Evolutionary conservation across 2,329 filamentous ascomycete species (phyloP).

Genomic region (Hortaea werneckii): DNA sequence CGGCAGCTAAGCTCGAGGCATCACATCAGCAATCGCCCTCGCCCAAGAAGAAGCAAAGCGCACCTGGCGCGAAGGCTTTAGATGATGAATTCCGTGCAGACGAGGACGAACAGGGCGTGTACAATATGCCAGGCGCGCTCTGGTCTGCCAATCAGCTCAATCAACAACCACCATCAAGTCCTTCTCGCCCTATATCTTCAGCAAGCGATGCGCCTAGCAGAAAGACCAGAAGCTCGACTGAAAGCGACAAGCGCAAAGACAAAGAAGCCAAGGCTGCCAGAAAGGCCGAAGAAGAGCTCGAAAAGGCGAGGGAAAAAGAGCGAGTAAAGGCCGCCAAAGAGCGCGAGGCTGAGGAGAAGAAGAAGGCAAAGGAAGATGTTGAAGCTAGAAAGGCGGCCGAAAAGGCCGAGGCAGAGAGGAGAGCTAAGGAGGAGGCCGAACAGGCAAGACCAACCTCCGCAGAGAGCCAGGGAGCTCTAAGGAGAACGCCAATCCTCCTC

Average conservation of each 20-base stretch:
- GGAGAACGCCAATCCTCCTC: slow-evolving; percentile 47
- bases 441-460: slow-evolving; percentile 18
- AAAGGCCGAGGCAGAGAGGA: slow-evolving; percentile 12
- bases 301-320: slow-evolving; percentile 60
- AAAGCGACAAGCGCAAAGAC: slow-evolving; percentile 52
- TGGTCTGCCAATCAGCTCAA: slow-evolving; percentile 13
- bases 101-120: slow-evolving; percentile 9
- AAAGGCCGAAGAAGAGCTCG: slow-evolving; percentile 52
- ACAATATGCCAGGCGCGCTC: slow-evolving; percentile 25
- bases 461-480: slow-evolving; percentile 31
- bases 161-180: slow-evolving; percentile 15
- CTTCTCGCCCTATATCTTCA: slow-evolving; percentile 15
- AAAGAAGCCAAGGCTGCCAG: slow-evolving; percentile 54
- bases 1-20: slow-evolving; percentile 48
- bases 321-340: slow-evolving; percentile 54
- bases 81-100: slow-evolving; percentile 7
- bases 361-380: slow-evolving; percentile 25
- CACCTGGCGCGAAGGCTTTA: slow-evolving; percentile 5
- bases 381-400: slow-evolving; percentile 27
- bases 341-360: slow-evolving; percentile 35
- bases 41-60: slow-evolving; percentile 7
- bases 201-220: slow-evolving; percentile 27
- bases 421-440: slow-evolving; percentile 10
- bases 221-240: slow-evolving; percentile 49
- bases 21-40: slow-evolving; percentile 16